Conservation (phyloP, 2,329 filamentous ascomycete genomes). For the Trichoderma guizhouense region DNA sequence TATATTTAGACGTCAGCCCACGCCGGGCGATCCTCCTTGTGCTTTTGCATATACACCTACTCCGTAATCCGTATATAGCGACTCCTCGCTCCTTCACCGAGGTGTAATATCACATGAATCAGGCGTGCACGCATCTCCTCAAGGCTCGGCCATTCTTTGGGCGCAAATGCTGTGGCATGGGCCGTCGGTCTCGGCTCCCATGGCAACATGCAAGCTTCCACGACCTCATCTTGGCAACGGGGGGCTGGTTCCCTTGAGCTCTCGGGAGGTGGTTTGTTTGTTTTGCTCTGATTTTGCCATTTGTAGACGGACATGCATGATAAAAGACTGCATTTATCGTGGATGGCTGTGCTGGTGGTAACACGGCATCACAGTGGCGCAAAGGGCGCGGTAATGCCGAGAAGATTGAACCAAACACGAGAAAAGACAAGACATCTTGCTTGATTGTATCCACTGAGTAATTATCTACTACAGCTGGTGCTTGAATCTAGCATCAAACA, state of each 20-base stretch:
- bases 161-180: neutral
- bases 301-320: neutral
- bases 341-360: slow-evolving; percentile 4
- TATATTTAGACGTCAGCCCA: slow-evolving; percentile 11
- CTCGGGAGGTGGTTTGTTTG: neutral
- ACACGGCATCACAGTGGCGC: slow-evolving; percentile 1
- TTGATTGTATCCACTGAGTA: neutral
- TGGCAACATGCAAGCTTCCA: neutral
- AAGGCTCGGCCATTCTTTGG: neutral
- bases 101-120: neutral
- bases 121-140: neutral
- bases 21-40: neutral
- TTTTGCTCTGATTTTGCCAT: neutral
- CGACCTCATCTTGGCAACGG: neutral
- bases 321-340: neutral
- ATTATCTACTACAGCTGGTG: neutral
- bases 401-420: neutral
- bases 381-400: slow-evolving; percentile 5
- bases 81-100: neutral
- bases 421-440: neutral
- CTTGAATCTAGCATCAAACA: neutral
- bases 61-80: neutral
- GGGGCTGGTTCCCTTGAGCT: neutral
- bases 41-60: neutral
- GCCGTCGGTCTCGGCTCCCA: neutral